phyloP scores from a whole-genome alignment of 495 filamentous ascomycete genomes.

The Schizothecium vesticola region DNA sequence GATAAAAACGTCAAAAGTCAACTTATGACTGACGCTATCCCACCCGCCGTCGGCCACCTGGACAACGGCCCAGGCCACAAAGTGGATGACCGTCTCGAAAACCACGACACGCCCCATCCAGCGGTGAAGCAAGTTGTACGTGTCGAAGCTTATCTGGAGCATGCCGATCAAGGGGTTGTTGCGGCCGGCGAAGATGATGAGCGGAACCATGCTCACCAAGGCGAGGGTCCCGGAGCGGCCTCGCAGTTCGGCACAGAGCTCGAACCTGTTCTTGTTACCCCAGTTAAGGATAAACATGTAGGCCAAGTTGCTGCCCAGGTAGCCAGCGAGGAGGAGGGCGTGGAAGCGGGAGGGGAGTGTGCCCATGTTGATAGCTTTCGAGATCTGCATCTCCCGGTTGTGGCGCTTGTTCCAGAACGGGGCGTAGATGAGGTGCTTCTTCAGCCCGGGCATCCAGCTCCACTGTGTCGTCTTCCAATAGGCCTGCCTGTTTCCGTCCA shows the following conservation, averaged over 20 bases:
- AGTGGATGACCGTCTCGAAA: conserved; percentile 71
- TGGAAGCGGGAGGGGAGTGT: conserved; percentile 83
- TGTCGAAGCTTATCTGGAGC: conserved; percentile 88
- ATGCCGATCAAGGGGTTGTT: conserved; percentile 89
- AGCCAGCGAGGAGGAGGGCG: conserved; percentile 59
- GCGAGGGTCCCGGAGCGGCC: conserved; percentile 81
- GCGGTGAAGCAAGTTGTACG: conserved; percentile 89
- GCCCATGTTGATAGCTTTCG: conserved; percentile 72
- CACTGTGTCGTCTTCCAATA: conserved; percentile 46
- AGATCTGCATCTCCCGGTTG: conserved; percentile 79
- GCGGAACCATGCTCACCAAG: conserved; percentile 83
- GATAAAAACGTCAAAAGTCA: conserved; percentile 53
- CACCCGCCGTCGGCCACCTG: conserved; percentile 64
- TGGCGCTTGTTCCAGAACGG: conserved; percentile 77
- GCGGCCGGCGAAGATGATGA: conserved; percentile 80
- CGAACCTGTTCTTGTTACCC: conserved; percentile 41
- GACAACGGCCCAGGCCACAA: conserved; percentile 65
- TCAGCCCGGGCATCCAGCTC: conserved; percentile 55
- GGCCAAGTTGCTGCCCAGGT: conserved; percentile 57
- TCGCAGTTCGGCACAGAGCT: conserved; percentile 57
- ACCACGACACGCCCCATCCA: conserved; percentile 90
- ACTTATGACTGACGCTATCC: conserved; percentile 44
- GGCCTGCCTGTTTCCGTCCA: conserved; percentile 36
- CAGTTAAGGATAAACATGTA: conserved; percentile 63
- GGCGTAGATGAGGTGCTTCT: conserved; percentile 77